Evolutionary conservation across 768 basidiomycete genomes (phyloP), one percentile per base, ranked within the genome.

Genomic region (Coprinopsis sp.): DNA sequence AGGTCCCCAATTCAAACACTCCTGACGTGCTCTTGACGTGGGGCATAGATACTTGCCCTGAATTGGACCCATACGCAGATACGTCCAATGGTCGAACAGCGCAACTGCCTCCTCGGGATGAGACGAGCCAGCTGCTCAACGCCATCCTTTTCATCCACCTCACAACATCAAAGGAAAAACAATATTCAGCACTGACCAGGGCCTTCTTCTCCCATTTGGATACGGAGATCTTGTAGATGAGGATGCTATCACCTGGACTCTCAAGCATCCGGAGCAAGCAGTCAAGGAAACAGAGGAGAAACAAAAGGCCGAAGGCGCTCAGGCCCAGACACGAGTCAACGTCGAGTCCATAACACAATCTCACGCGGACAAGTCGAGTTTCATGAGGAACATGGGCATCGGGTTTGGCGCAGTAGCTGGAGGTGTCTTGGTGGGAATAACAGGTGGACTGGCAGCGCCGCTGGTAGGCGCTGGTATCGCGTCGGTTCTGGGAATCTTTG

Each of bases 361-460:
- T 13, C 74, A 77, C 49, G 76, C 76, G 3, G 59, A 65, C 38
- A 58, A 61, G 28, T 66, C 69, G 14, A 68, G 64, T 54, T 62
- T 66, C 2, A 54, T 74, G 48, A 66, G 78, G 24, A 65, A 64
- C 46, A 64, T 69, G n/a, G 77, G 78, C 22, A 64, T 78, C 28
- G 76, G 76, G 2, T 53, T 76, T 16, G 76, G 73, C 13, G 77
- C 78, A 21, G 61, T 79, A 12, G 78, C 74, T 3, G 79, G 78
- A 12, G 79, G 78, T 12, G 67, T 78, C 18, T 62, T 80, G 25
- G 60, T 80, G 12, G 79, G 78, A 3, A 67, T 80, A 19, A 78
- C 78, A n/a, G 79, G 78, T 37, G 78, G 79, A 13, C 66, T 79
- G 8, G 79, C 77, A 2, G 79, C 79, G 8, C 79, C 78, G 12